Conservation (phyloP, 495 filamentous ascomycete genomes). For the Penicillium macrosclerotiorum region DNA sequence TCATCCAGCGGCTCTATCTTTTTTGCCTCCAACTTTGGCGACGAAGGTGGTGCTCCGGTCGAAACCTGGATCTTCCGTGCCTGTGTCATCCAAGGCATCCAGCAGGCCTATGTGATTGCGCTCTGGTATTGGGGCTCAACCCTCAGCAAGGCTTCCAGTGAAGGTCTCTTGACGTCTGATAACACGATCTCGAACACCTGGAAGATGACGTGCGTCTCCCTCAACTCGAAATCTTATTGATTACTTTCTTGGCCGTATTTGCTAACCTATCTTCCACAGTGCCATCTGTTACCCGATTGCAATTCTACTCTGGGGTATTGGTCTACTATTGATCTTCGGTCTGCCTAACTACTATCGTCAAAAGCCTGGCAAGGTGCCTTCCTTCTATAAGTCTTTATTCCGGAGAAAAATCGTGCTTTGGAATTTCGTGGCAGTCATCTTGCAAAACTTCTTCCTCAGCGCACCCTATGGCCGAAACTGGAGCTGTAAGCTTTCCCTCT, state of each 20-base stretch:
- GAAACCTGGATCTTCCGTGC: conserved; percentile 51
- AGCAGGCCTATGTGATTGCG: conserved; percentile 48
- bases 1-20: conserved; percentile 50
- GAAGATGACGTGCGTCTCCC: conserved; percentile 42
- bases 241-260: not conserved
- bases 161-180: conserved; percentile 31
- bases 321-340: conserved; percentile 39
- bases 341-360: conserved; percentile 55
- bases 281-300: conserved; percentile 47
- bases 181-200: conserved; percentile 38
- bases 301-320: conserved; percentile 37
- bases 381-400: conserved; percentile 47
- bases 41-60: conserved; percentile 48
- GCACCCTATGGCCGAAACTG: conserved; percentile 51
- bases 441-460: conserved; percentile 51
- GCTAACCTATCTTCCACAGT: conserved; percentile 21
- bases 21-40: conserved; percentile 52
- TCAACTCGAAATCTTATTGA: not conserved
- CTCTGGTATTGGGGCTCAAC: conserved; percentile 52
- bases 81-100: conserved; percentile 48
- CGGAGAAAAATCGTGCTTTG: conserved; percentile 46
- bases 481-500: conserved; percentile 33
- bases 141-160: conserved; percentile 31
- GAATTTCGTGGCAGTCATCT: conserved; percentile 47
- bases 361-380: conserved; percentile 63